Conservation (phyloP, 2,329 filamentous ascomycete species). For the Diaporthe sp. region DNA sequence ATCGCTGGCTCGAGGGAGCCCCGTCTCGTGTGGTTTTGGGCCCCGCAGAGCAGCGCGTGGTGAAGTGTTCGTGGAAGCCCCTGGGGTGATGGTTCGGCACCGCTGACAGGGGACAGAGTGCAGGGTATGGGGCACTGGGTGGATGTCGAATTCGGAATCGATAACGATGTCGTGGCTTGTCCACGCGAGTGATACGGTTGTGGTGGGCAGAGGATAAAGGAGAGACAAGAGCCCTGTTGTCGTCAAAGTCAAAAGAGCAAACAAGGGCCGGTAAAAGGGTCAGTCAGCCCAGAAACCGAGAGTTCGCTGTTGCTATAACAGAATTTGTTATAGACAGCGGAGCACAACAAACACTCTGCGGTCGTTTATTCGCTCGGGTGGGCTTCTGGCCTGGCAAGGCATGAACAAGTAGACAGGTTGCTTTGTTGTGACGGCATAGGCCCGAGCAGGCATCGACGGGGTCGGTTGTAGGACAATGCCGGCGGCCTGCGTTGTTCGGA, state of each 20-base stretch:
- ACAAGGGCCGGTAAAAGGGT: not conserved
- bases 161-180: constrained; percentile 5
- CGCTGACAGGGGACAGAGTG: constrained; percentile 1
- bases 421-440: constrained; percentile 29
- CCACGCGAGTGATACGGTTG: constrained; percentile 4
- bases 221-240: constrained; percentile 19
- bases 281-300: constrained; percentile 2
- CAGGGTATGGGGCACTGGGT: constrained; percentile 18
- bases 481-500: constrained; percentile 15
- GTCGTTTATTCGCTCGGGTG: constrained; percentile 29
- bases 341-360: constrained; percentile 33
- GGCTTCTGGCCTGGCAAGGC: constrained; percentile 30
- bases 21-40: constrained; percentile 24
- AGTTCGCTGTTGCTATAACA: constrained; percentile 31
- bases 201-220: not conserved
- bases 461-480: constrained; percentile 20
- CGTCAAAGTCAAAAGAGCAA: constrained; percentile 6
- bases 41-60: constrained; percentile 11
- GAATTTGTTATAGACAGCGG: constrained; percentile 36
- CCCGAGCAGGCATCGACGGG: constrained; percentile 12
- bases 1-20: constrained; percentile 23
- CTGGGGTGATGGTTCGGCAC: constrained; percentile 37
- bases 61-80: constrained; percentile 25
- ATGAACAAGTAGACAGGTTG: constrained; percentile 28
- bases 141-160: not conserved